Base-by-base conservation (phyloP, 805 yeast genomes). In the Kregervanrija pseudodelftensis region DNA sequence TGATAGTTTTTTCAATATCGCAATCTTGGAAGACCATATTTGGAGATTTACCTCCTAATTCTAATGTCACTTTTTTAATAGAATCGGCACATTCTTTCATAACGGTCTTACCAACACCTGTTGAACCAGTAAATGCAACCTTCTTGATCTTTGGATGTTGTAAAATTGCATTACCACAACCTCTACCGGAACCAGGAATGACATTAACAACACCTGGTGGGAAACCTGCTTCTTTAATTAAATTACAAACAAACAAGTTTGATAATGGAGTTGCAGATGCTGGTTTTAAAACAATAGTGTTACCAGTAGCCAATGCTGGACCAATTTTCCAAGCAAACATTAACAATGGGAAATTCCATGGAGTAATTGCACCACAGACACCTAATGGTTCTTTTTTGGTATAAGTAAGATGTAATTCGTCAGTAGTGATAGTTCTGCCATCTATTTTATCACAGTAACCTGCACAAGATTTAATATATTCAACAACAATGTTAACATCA, bases 41-140 rank as follows among this genome's bases (percentile, higher is more conserved):
- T 57, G 90, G 85, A 47, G 89, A 82, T 65, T 84, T 84, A 66
- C 93, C 93, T 66, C 93, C 93, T 57, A 83, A 73, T 68, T 84
- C 93, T 66, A 84, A 71, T 41, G 91, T 82, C 43, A 82, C 83
- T 69, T 83, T 83, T 75, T 84, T 84, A 70, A 83, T 75, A n/a
- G 85, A 70, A 51, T 77, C 74, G 49, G 87, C 82, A 57, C 87
- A 84, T 55, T 74, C 74, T 50, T 70, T 70, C 80, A 84, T 82
- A 51, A 84, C 81, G 57, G 68, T 70, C 63, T 78, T 80, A 67
- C 93, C 93, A 49, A 82, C 73, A 42, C 76, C 80, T 39, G 93
- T 84, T 28, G 90, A 83, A 60, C 93, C 93, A 44, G 93, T 84
- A 68, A 84, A 84, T 11, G 90, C 87, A 58, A 83, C 72, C 68